Percentiles rank a stretch among this genome's conserved stretches.
Conservation (phyloP, 176 grass and related monocot species). For the Oryza meridionalis region DNA sequence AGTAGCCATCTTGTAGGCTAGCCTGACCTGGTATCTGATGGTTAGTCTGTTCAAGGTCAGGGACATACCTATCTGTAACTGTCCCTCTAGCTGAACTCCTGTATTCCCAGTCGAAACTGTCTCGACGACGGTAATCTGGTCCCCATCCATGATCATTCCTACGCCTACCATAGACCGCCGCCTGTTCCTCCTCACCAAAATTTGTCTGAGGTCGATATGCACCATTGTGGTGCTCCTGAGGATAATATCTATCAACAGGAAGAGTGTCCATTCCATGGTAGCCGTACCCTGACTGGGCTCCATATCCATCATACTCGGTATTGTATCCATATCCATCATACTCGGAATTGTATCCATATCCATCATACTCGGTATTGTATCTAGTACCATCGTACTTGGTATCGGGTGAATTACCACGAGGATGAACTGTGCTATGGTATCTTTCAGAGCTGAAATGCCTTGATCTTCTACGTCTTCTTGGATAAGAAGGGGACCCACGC, state of each 20-base stretch:
- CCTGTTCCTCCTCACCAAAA: background rate
- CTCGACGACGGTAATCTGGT: background rate
- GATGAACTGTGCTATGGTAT: background rate
- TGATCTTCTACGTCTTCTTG: background rate
- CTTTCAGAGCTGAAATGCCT: background rate
- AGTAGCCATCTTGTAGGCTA: slow-evolving; percentile 25
- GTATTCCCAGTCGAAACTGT: background rate
- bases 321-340: background rate
- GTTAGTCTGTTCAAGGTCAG: slow-evolving; percentile 53
- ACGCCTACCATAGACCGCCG: background rate
- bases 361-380: background rate
- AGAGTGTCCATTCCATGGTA: background rate
- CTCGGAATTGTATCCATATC: background rate
- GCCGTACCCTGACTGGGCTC: background rate
- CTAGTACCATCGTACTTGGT: background rate
- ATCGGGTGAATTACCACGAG: background rate
- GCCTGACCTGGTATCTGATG: slow-evolving; percentile 10
- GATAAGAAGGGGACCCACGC: background rate
- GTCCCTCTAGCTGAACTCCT: background rate
- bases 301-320: background rate
- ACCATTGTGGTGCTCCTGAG: background rate
- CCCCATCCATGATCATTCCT: background rate
- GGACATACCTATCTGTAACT: slow-evolving; percentile 28
- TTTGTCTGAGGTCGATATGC: slow-evolving; percentile 5
- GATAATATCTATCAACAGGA: background rate